phyloP scores from a whole-genome alignment of 805 yeast species.

The Saccharomycopsis sp. region DNA sequence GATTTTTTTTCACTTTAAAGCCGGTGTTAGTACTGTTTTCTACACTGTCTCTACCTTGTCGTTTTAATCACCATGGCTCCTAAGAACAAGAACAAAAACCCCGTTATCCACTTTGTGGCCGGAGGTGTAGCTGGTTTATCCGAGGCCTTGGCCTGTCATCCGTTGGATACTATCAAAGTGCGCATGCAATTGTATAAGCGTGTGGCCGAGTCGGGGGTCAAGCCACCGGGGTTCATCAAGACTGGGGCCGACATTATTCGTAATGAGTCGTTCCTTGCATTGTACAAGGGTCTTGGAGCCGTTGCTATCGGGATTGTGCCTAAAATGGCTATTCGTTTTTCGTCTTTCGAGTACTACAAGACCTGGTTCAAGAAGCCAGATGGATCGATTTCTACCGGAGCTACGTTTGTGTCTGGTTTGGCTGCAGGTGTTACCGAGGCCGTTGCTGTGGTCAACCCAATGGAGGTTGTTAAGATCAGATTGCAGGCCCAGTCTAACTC shows the following conservation, averaged over 20 bases:
- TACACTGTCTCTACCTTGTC: too few relatives aligned
- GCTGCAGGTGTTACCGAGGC: constrained; percentile 98
- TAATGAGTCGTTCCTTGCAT: constrained; percentile 77
- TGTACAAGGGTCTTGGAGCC: constrained; percentile 95
- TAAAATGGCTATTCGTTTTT: constrained; percentile 95
- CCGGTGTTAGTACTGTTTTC: neutral
- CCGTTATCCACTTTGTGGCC: constrained; percentile 68
- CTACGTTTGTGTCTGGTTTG: constrained; percentile 86
- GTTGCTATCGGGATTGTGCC: constrained; percentile 97
- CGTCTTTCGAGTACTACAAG: constrained; percentile 88
- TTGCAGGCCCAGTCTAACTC: constrained; percentile 93
- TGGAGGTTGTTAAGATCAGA: constrained; percentile 95
- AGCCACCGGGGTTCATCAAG: constrained; percentile 77
- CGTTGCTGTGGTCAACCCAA: constrained; percentile 88
- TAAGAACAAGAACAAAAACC: constrained; percentile 28
- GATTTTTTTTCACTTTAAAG: neutral
- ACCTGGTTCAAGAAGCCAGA: constrained; percentile 56
- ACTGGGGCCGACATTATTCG: constrained; percentile 76
- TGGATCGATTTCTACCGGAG: constrained; percentile 61
- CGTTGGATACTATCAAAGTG: constrained; percentile 95
- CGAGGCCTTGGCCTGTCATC: constrained; percentile 97
- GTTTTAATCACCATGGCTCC: constrained; percentile 10
- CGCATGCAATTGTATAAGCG: constrained; percentile 89
- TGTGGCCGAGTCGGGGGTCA: constrained; percentile 44
- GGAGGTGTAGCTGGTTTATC: constrained; percentile 97